Conservation (phyloP, 2,329 filamentous ascomycete species). For the Elsinoe ampelina region DNA sequence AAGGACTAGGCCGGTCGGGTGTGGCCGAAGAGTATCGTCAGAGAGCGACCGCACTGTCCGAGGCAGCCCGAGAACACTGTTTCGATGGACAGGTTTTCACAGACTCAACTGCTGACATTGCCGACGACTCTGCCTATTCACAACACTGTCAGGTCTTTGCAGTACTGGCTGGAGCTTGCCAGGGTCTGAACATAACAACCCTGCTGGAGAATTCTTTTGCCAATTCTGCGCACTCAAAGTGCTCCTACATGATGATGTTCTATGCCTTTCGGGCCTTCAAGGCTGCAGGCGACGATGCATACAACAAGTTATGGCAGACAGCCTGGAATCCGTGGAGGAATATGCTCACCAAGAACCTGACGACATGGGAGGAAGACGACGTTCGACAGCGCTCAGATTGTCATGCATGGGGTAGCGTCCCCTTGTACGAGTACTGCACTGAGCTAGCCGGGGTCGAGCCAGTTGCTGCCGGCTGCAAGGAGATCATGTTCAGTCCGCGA, state of each 20-base stretch:
- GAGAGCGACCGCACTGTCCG: slow-evolving; percentile 21
- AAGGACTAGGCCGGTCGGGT: slow-evolving; percentile 27
- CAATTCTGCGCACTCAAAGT: slow-evolving; percentile 15
- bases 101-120: slow-evolving; percentile 27
- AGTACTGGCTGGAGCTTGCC: slow-evolving; percentile 27
- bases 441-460: slow-evolving; percentile 28
- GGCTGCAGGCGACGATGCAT: slow-evolving; percentile 26
- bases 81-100: slow-evolving; percentile 28
- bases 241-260: slow-evolving; percentile 29
- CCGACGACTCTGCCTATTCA: slow-evolving; percentile 24
- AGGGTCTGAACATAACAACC: slow-evolving; percentile 15
- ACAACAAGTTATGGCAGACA: slow-evolving; percentile 28
- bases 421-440: slow-evolving; percentile 34
- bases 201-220: slow-evolving; percentile 26
- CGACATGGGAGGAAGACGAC: slow-evolving; percentile 37
- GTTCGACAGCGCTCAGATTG: slow-evolving; percentile 37
- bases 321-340: slow-evolving; percentile 28
- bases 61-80: slow-evolving; percentile 18
- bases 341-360: slow-evolving; percentile 31
- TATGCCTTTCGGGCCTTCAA: slow-evolving; percentile 33
- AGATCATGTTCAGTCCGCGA: slow-evolving; percentile 1
- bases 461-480: slow-evolving; percentile 11
- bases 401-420: slow-evolving; percentile 37
- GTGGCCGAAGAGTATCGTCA: slow-evolving; percentile 25
- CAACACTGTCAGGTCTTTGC: slow-evolving; percentile 33